Evolutionary conservation across 208 protist species (phyloP), one percentile per base, ranked within the genome.

Genomic region (Hexamita inflata): DNA sequence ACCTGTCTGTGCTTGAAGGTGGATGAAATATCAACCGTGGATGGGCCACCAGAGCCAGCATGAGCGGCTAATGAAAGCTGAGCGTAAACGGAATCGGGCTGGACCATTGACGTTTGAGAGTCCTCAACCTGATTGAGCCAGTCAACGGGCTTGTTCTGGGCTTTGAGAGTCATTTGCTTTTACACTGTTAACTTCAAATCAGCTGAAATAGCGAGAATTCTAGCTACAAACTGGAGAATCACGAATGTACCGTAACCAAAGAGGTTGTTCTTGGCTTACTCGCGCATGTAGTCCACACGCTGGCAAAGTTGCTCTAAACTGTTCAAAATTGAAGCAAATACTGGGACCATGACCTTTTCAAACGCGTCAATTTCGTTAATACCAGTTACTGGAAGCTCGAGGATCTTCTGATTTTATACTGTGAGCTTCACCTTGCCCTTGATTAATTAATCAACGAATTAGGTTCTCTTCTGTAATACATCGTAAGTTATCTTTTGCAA

Each of bases 131-230:
- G n/a, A n/a, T n/a, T n/a, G n/a, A n/a, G n/a, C n/a, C n/a, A n/a
- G n/a, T n/a, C n/a, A n/a, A n/a, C n/a, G n/a, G n/a, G n/a, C n/a
- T n/a, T n/a, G n/a, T n/a, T n/a, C n/a, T n/a, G n/a, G n/a, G n/a
- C n/a, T n/a, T n/a, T n/a, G n/a, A n/a, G n/a, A n/a, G n/a, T n/a
- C n/a, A n/a, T n/a, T n/a, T n/a, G n/a, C n/a, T n/a, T n/a, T n/a
- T n/a, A n/a, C n/a, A n/a, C n/a, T n/a, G n/a, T n/a, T n/a, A n/a
- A n/a, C n/a, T n/a, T n/a, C 24, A 66, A 24, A 45, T 70, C 64
- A 11, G 64, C 64, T 28, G 64, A 42, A 45, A 70, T 70, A 57
- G 64, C 32, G n/a, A 70, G 64, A n/a, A 70, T 49, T n/a, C 64
- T n/a, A 11, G 30, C 64, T n/a, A 70, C n/a, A 11, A 70, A 30